phyloP scores from a whole-genome alignment of 2,329 filamentous ascomycete species.

The Alternaria brassicicola region DNA sequence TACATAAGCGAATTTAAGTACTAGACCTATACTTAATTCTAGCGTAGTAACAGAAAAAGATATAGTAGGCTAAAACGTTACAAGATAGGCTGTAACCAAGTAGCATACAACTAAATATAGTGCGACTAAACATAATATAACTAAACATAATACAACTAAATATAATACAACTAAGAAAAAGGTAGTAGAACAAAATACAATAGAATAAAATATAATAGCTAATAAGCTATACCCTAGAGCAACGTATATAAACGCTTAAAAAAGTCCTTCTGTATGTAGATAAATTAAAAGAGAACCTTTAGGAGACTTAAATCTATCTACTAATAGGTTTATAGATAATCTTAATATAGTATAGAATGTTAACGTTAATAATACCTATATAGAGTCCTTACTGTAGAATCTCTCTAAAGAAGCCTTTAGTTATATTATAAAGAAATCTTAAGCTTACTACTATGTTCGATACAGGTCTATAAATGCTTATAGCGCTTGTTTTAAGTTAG shows the following conservation, averaged over 20 bases:
- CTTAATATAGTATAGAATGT: constrained; percentile 13
- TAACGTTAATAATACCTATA: neutral
- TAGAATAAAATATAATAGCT: neutral
- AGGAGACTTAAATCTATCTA: neutral
- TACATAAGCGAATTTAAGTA: neutral
- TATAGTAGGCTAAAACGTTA: neutral
- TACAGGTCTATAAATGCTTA: neutral
- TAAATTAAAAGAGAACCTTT: neutral
- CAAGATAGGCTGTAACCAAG: neutral
- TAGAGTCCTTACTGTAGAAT: constrained; percentile 5
- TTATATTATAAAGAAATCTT: constrained; percentile 7
- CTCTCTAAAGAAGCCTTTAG: constrained; percentile 2
- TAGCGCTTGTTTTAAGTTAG: constrained; percentile 17
- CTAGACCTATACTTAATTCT: neutral
- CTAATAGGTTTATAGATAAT: constrained; percentile 9
- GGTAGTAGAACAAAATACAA: neutral
- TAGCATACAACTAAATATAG: too few relatives aligned
- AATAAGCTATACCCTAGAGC: neutral
- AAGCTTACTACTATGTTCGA: constrained; percentile 7
- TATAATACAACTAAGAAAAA: neutral
- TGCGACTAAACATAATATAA: neutral
- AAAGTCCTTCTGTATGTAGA: neutral
- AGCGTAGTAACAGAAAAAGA: neutral
- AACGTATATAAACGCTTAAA: neutral
- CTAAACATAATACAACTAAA: neutral